These are phyloP conservation scores for Biscogniauxia marginata DNA, from an alignment of 2,329 filamentous ascomycete species.

Conservation along the genomic window DNA sequence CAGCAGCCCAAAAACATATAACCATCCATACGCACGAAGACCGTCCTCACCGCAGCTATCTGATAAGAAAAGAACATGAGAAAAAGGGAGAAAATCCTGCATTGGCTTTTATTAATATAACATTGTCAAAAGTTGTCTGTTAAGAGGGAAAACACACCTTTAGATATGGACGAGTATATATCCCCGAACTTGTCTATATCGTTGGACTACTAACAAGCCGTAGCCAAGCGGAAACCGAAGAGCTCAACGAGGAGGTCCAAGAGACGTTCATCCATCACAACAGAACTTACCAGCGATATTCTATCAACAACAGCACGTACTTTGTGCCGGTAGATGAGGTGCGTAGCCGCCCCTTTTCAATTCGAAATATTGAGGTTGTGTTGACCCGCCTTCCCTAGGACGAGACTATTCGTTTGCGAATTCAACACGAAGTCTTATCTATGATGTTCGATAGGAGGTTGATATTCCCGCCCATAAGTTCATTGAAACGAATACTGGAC, in stretches of 20 bases:
- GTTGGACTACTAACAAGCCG: slow-evolving; percentile 22
- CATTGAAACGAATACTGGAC: slow-evolving; percentile 62
- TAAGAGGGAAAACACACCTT: slow-evolving; percentile 5
- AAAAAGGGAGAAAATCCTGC: not conserved
- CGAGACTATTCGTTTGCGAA: slow-evolving; percentile 63
- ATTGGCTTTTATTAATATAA: not conserved
- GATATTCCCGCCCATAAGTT: slow-evolving; percentile 65
- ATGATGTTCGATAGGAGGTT: slow-evolving; percentile 65
- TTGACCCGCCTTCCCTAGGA: slow-evolving; percentile 45
- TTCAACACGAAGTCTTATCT: slow-evolving; percentile 62
- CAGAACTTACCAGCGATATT: slow-evolving; percentile 66
- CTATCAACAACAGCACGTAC: slow-evolving; percentile 63
- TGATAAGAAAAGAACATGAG: not conserved
- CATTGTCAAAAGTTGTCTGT: not conserved
- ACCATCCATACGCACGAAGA: not conserved
- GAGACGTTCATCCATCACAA: slow-evolving; percentile 61
- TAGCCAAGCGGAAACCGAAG: slow-evolving; percentile 42
- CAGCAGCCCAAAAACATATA: not conserved
- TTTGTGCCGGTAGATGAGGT: slow-evolving; percentile 73
- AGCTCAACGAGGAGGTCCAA: slow-evolving; percentile 53
- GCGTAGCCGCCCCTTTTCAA: slow-evolving; percentile 13
- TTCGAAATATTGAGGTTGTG: slow-evolving; percentile 9
- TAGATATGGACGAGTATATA: slow-evolving; percentile 29
- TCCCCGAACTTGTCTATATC: slow-evolving; percentile 9
- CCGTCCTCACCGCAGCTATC: not conserved